These are phyloP conservation scores for Eucalyptus sideroxylon DNA, from an alignment of 345 rosid species.

Conservation along the genomic window DNA sequence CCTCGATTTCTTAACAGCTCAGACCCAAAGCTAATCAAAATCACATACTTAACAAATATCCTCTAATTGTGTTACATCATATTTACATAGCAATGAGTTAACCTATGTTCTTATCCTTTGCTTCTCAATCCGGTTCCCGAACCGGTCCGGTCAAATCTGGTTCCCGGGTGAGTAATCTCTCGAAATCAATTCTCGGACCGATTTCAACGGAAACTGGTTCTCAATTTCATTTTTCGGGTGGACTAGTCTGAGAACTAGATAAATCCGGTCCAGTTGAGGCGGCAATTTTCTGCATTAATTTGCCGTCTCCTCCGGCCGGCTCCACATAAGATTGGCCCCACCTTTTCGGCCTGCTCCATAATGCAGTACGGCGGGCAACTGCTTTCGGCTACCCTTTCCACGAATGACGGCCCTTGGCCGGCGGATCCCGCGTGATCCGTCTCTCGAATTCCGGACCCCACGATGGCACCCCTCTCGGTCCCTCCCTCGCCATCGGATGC, in stretches of 20 bases:
- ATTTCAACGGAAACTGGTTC: rapidly evolving
- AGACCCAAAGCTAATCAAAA: too few species aligned
- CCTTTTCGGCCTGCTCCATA: background rate
- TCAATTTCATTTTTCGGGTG: rapidly evolving
- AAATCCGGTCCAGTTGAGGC: rapidly evolving
- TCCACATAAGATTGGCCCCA: background rate
- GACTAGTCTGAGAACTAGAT: rapidly evolving
- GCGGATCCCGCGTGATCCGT: background rate
- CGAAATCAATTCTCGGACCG: rapidly evolving
- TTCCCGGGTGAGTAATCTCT: rapidly evolving
- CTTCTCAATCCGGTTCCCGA: rapidly evolving
- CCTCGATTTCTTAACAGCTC: rapidly evolving
- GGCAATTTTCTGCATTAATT: background rate
- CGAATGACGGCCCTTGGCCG: background rate
- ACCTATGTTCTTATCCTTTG: too few species aligned
- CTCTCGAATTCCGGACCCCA: background rate
- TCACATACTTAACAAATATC: too few species aligned
- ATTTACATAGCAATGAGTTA: too few species aligned
- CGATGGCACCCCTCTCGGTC: background rate
- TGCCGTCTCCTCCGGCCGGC: background rate
- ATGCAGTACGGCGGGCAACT: background rate
- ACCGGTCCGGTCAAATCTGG: rapidly evolving
- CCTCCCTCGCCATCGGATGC: background rate
- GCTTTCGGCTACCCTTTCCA: background rate
- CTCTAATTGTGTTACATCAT: too few species aligned